These are phyloP conservation scores for Chrysosporium keratinophilum DNA, from an alignment of 2,329 filamentous ascomycete species.

Conservation along the genomic window DNA sequence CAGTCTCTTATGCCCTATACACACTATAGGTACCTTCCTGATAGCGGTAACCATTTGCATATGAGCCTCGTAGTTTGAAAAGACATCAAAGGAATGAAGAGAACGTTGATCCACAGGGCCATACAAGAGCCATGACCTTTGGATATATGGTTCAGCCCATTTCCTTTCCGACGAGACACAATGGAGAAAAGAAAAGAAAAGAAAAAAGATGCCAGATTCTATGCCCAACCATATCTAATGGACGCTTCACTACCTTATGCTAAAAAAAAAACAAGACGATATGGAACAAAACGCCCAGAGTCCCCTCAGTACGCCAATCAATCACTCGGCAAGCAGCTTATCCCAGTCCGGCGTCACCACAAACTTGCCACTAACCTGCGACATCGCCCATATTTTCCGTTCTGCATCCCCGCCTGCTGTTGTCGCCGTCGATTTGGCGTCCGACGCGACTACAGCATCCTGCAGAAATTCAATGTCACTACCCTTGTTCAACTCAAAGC, in stretches of 20 bases:
- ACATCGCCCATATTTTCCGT: conserved; percentile 46
- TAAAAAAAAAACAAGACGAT: neutral
- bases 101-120: no score
- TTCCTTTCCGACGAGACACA: neutral
- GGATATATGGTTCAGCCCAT: neutral
- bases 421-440: conserved; percentile 18
- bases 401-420: conserved; percentile 23
- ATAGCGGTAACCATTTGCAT: no score
- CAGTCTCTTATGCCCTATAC: no score
- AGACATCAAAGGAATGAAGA: no score
- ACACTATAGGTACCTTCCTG: no score
- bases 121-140: no score
- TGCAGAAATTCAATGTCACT: conserved; percentile 49
- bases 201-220: neutral
- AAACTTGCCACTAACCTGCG: conserved; percentile 54
- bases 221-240: neutral
- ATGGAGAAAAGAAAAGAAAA: neutral
- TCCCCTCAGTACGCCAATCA: neutral
- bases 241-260: neutral
- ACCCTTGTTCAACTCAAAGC: conserved; percentile 48
- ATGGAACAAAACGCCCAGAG: neutral
- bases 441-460: conserved; percentile 43
- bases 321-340: conserved; percentile 34
- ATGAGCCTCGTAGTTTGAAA: no score
- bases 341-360: conserved; percentile 53